Evolutionary conservation across 495 filamentous ascomycete species (phyloP).

Genomic region (Daldinia loculata): DNA sequence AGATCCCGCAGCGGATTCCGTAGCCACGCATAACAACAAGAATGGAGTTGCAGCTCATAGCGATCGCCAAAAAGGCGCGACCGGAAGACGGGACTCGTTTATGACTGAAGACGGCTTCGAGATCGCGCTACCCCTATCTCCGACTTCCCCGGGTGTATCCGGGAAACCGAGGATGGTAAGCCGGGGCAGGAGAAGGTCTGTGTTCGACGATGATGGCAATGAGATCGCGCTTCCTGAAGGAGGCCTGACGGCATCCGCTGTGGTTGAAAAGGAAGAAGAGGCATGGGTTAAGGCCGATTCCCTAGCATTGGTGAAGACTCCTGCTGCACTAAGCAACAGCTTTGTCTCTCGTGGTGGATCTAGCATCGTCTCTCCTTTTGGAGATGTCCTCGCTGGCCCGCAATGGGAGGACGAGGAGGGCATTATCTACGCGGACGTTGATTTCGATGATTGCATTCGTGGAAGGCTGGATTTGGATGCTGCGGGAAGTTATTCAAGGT

Average conservation of each 20-base stretch:
- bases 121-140: conserved; percentile 39
- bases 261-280: conserved; percentile 5
- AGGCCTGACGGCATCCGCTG: conserved; percentile 7
- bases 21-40: not conserved
- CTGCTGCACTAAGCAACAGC: conserved; percentile 43
- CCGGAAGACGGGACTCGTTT: conserved; percentile 43
- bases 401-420: conserved; percentile 79
- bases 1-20: not conserved
- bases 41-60: not conserved
- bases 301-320: not conserved
- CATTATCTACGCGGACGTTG: conserved; percentile 57
- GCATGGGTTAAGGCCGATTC: conserved; percentile 20
- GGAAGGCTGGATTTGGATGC: conserved; percentile 72
- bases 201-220: conserved; percentile 58
- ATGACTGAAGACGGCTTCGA: conserved; percentile 52
- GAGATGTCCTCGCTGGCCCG: conserved; percentile 79
- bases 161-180: conserved; percentile 2
- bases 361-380: conserved; percentile 80
- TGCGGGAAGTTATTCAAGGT: conserved; percentile 78
- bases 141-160: not conserved
- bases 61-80: not conserved
- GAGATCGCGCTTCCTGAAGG: conserved; percentile 52
- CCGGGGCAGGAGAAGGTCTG: conserved; percentile 40
- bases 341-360: conserved; percentile 79
- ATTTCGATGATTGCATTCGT: conserved; percentile 62